Percentiles rank a stretch among this genome's conserved stretches.
phyloP scores from a whole-genome alignment of 2,329 filamentous ascomycete genomes.

The Septoria linicola region DNA sequence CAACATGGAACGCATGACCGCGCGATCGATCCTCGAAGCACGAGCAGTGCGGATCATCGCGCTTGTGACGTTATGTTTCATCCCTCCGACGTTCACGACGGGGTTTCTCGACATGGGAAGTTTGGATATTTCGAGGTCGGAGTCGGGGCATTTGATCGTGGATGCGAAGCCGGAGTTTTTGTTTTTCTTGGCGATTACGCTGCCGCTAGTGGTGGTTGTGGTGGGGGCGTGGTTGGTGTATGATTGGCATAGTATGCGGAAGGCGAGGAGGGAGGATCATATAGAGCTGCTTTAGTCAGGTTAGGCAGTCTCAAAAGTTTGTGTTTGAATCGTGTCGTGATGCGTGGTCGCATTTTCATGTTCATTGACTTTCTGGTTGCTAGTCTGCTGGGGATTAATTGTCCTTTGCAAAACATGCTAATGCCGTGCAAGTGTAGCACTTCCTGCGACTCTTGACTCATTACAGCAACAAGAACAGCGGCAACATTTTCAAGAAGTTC shows the following conservation, averaged over 20 bases:
- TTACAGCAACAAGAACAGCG: constrained; percentile 33
- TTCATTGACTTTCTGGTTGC: too few relatives aligned
- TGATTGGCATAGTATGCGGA: constrained; percentile 12
- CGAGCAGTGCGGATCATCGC: constrained; percentile 18
- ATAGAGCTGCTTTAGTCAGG: too few relatives aligned
- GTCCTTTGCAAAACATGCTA: too few relatives aligned
- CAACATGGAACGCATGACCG: constrained; percentile 18
- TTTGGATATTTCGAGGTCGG: background rate
- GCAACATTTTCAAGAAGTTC: constrained; percentile 34
- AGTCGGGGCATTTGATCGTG: constrained; percentile 1
- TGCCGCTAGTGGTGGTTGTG: constrained; percentile 14
- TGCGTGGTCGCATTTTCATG: too few relatives aligned
- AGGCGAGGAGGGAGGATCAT: background rate
- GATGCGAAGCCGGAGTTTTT: constrained; percentile 7
- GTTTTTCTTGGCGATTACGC: constrained; percentile 13
- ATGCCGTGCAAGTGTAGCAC: too few relatives aligned
- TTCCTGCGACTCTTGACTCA: background rate
- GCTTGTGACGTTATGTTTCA: constrained; percentile 11
- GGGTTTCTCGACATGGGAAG: constrained; percentile 13
- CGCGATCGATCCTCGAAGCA: constrained; percentile 15
- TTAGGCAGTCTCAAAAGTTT: too few relatives aligned
- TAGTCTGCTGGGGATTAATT: too few relatives aligned
- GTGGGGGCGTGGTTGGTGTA: constrained; percentile 13
- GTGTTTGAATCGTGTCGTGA: too few relatives aligned
- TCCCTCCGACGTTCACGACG: constrained; percentile 16